Conservation (phyloP, 225 moss, liverwort and hornwort genomes). For the Thuidium tamariscinum region DNA sequence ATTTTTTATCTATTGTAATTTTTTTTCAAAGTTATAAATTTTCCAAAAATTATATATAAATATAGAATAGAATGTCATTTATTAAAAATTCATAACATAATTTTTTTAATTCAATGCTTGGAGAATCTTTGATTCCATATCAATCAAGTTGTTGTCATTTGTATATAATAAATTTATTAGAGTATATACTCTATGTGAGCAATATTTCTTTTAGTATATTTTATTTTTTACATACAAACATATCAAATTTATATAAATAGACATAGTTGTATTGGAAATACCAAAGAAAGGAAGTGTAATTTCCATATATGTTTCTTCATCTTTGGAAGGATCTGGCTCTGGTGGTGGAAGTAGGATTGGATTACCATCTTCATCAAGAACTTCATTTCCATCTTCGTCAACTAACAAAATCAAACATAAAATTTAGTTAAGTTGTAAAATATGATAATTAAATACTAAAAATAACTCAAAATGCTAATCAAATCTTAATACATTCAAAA, state of each 20-base stretch:
- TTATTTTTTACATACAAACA: fast-evolving
- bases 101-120: background rate
- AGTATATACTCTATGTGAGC: fast-evolving
- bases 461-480: background rate
- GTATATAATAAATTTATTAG: background rate
- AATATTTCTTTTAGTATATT: background rate
- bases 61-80: too few relatives aligned
- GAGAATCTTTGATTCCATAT: background rate
- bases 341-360: background rate
- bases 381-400: conserved; percentile 3
- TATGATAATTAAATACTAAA: background rate
- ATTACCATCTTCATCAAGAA: conserved; percentile 11
- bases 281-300: conserved; percentile 18
- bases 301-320: conserved; percentile 40
- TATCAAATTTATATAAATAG: background rate
- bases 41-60: fast-evolving
- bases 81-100: too few relatives aligned
- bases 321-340: background rate
- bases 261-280: background rate
- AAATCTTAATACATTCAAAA: background rate
- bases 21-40: background rate
- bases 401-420: background rate
- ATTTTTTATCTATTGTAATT: background rate
- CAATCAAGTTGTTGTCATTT: too few relatives aligned
- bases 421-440: background rate